Percentiles rank a stretch among this genome's conserved stretches.
Evolutionary conservation across 768 basidiomycete genomes (phyloP).

Genomic region (Lactarius indigo): DNA sequence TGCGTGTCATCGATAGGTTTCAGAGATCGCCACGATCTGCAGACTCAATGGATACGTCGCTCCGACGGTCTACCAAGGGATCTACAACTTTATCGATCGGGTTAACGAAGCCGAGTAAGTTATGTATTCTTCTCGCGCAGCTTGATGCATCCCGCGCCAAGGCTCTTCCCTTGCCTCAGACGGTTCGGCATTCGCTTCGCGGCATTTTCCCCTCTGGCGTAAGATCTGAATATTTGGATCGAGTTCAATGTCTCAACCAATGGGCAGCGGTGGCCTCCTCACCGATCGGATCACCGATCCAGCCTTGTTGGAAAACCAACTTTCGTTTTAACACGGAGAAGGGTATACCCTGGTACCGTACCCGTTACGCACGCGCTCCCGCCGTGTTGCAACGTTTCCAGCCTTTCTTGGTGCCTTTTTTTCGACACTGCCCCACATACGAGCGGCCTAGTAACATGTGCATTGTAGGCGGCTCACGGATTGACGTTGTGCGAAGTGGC

Average conservation of each 20-base stretch:
- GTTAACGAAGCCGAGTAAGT: conserved; percentile 25
- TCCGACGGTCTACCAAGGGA: conserved; percentile 30
- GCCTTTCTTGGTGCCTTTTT: not conserved
- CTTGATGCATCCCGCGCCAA: not conserved
- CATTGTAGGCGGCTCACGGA: conserved; percentile 31
- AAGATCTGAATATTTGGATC: conserved; percentile 13
- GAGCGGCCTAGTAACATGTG: conserved; percentile 12
- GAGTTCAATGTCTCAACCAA: not conserved
- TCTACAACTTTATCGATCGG: conserved; percentile 29
- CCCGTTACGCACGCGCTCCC: not conserved
- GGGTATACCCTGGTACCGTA: not conserved
- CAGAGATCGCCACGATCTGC: conserved; percentile 32
- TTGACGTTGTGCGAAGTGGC: conserved; percentile 40
- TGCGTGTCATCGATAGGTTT: conserved; percentile 20
- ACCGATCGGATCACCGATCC: conserved; percentile 23
- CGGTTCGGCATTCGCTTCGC: conserved; percentile 33
- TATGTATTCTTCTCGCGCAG: not conserved
- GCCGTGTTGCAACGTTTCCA: conserved; percentile 1
- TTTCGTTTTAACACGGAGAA: conserved; percentile 3
- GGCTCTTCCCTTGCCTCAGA: conserved; percentile 29
- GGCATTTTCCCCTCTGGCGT: conserved; percentile 32
- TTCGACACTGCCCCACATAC: too few species aligned
- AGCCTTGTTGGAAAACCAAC: not conserved
- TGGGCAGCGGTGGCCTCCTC: conserved; percentile 28
- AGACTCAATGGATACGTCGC: conserved; percentile 26